Evolutionary conservation across 2,329 filamentous ascomycete genomes (phyloP), one percentile per base, ranked within the genome.

Genomic region (Lecanicillium sp.): DNA sequence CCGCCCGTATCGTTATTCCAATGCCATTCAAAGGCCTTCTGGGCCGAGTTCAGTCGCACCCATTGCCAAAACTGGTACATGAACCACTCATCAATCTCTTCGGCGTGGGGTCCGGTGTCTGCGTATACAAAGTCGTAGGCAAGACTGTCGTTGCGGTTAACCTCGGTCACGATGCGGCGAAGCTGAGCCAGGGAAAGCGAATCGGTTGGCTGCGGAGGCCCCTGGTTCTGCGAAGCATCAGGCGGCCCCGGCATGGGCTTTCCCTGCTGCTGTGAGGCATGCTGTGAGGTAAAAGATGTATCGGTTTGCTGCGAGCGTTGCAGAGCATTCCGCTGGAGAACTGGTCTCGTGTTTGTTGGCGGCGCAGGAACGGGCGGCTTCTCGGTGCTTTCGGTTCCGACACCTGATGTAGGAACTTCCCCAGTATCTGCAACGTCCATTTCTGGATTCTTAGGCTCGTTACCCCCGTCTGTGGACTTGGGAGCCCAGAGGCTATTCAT

Each of bases 51-150:
- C 35, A 95, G 68, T 52, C 89, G 81, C 33, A 82, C 73, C 63
- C 85, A 85, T 56, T 96, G 89, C 60, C 85, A 84, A 45, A 87
- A 80, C 50, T 84, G 83, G 62, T 96, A 95, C 38, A 83, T 80
- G 61, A 98, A 98, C 92, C 92, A 98, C 64, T 98, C 92, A 56
- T 96, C 87, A 34, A 98, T 71, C 66, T 98, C 92, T 46, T 92
- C 86, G 14, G 85, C 78, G 50, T 94, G 82, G 1, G 78, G 67
- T 16, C 81, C 80, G 40, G 75, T 73, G 58, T 90, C 84, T 18
- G 74, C 67, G 63, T 90, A 90, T 46, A 75, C 76, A 57, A 95
- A 98, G 44, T 92, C 88, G 67, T 98, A 98, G 9, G 79, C 78
- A 31, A 73, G 68, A 35, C 82, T 75, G 48, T 88, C 83, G 37